These are phyloP conservation scores for Beta corolliflora DNA, from an alignment of 179 eudicot species.

Conservation along the genomic window DNA sequence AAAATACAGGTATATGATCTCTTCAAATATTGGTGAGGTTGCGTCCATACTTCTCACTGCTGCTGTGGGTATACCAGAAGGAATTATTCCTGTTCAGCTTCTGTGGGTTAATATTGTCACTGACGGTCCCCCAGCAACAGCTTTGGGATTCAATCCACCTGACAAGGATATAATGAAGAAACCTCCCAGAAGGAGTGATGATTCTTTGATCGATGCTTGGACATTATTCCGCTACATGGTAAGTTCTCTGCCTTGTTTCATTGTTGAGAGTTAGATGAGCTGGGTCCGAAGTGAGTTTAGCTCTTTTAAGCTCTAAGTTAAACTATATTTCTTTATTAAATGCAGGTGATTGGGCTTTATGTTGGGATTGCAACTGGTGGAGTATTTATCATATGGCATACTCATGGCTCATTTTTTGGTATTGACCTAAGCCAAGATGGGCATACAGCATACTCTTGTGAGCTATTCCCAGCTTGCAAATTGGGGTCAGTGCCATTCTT, in stretches of 20 bases:
- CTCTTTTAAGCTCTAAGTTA: neutral
- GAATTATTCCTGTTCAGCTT: slow-evolving; percentile 96
- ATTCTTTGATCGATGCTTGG: slow-evolving; percentile 88
- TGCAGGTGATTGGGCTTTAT: slow-evolving; percentile 86
- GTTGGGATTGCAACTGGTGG: slow-evolving; percentile 97
- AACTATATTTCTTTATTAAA: slow-evolving; percentile 1
- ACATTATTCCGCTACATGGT: slow-evolving; percentile 90
- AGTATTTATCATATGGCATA: slow-evolving; percentile 83
- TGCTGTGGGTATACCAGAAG: slow-evolving; percentile 94
- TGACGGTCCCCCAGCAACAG: slow-evolving; percentile 98
- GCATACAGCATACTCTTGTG: slow-evolving; percentile 57
- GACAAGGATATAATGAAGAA: slow-evolving; percentile 94
- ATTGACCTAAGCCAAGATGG: slow-evolving; percentile 86
- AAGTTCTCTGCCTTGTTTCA: neutral
- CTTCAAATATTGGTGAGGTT: slow-evolving; percentile 96
- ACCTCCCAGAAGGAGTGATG: slow-evolving; percentile 85
- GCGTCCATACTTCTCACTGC: slow-evolving; percentile 84
- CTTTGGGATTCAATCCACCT: slow-evolving; percentile 97
- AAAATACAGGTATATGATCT: slow-evolving; percentile 84
- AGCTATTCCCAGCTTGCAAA: slow-evolving; percentile 78
- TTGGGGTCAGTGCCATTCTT: slow-evolving; percentile 83
- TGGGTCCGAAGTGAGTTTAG: neutral
- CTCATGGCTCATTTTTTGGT: slow-evolving; percentile 75
- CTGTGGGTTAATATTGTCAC: slow-evolving; percentile 98
- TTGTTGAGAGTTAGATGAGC: slow-evolving; percentile 1